phyloP scores from a whole-genome alignment of 257 asterid species.

The Solanum etuberosum region DNA sequence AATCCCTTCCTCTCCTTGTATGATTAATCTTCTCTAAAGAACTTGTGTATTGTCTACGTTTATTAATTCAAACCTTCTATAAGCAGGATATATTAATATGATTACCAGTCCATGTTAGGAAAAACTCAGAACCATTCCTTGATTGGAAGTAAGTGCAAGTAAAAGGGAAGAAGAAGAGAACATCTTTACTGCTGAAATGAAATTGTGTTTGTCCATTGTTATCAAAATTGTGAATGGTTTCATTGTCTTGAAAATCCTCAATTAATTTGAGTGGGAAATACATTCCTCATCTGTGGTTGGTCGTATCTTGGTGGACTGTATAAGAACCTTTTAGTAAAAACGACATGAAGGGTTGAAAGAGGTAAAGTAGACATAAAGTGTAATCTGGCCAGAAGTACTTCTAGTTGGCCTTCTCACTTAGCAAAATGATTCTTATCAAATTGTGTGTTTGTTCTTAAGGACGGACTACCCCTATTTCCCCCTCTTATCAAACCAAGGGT shows the following conservation, averaged over 20 bases:
- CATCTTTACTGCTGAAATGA: not conserved
- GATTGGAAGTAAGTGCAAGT: not conserved
- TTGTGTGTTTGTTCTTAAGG: not conserved
- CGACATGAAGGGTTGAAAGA: not conserved
- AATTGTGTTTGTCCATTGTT: not conserved
- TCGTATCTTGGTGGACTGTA: not conserved
- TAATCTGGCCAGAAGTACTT: not conserved
- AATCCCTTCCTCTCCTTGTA: not conserved
- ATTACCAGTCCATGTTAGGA: not conserved
- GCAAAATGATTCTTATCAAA: not conserved
- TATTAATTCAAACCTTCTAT: not conserved
- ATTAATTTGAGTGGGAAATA: not conserved
- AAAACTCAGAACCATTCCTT: not conserved
- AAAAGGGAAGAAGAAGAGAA: not conserved
- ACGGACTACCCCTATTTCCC: not conserved
- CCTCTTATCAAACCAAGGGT: not conserved
- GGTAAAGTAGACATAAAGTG: not conserved
- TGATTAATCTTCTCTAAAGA: not conserved
- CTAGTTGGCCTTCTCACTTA: not conserved
- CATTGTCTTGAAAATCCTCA: not conserved
- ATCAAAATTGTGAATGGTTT: not conserved
- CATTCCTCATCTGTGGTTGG: not conserved
- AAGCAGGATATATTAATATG: not conserved
- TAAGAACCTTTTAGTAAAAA: not conserved
- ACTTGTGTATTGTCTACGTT: not conserved